Evolutionary conservation across 352 stramenopile species (phyloP), one percentile per base, ranked within the genome.

Genomic region (Phytophthora meadii): DNA sequence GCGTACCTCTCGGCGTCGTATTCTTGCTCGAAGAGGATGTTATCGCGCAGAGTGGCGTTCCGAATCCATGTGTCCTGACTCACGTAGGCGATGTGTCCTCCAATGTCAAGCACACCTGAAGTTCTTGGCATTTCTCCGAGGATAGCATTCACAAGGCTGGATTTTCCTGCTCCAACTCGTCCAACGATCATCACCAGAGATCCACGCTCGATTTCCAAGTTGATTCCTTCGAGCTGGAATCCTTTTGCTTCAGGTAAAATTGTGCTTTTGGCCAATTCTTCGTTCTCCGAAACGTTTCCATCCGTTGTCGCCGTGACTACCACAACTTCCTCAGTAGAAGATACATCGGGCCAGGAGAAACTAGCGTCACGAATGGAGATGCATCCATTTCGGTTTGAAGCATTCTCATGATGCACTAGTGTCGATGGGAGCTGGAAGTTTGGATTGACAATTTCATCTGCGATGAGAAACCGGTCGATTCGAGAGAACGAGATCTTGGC

Each of bases 61-160:
- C 95, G 73, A 54, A 98, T 98, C 88, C 90, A 98, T 6, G 93
- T 72, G 39, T 94, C 79, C 72, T 98, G 95, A n/a, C 82, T 82
- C 44, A 83, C 90, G n/a, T n/a, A n/a, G n/a, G n/a, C n/a, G n/a
- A n/a, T n/a, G n/a, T n/a, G n/a, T n/a, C n/a, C n/a, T n/a, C n/a
- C n/a, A n/a, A n/a, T n/a, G n/a, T n/a, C n/a, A n/a, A n/a, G n/a
- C n/a, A n/a, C n/a, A n/a, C n/a, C n/a, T n/a, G n/a, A n/a, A n/a
- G n/a, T n/a, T n/a, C n/a, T n/a, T n/a, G n/a, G n/a, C n/a, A n/a
- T n/a, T n/a, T n/a, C n/a, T n/a, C n/a, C n/a, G n/a, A n/a, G n/a
- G n/a, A n/a, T n/a, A n/a, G n/a, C n/a, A n/a, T n/a, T n/a, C n/a
- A n/a, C n/a, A n/a, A n/a, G n/a, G n/a, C n/a, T n/a, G n/a, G n/a